These are phyloP conservation scores for Hypoxylon sp. DNA, from an alignment of 2,329 filamentous ascomycete species.

Conservation along the genomic window DNA sequence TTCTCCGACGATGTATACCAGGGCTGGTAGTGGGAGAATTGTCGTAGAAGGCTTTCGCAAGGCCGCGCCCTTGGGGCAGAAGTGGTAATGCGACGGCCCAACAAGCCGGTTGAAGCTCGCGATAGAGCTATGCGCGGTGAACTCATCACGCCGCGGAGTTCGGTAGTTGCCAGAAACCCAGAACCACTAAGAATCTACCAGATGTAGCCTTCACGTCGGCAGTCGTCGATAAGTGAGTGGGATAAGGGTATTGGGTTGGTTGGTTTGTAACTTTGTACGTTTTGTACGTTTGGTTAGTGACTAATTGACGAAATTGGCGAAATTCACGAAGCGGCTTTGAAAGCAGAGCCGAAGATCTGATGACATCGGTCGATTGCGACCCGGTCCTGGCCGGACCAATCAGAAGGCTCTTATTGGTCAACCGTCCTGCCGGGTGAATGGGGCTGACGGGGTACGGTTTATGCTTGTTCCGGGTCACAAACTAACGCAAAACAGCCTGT, in stretches of 20 bases:
- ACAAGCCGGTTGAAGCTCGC: slow-evolving; percentile 51
- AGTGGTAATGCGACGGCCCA: slow-evolving; percentile 54
- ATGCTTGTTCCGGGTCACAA: background rate
- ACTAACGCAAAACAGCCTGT: too few relatives aligned
- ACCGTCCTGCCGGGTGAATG: slow-evolving; percentile 26
- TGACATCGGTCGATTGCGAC: slow-evolving; percentile 50
- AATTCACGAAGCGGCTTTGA: slow-evolving; percentile 17
- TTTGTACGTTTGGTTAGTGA: background rate
- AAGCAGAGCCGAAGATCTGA: slow-evolving; percentile 47
- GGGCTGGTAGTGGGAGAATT: slow-evolving; percentile 57
- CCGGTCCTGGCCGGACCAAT: slow-evolving; percentile 59
- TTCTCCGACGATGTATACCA: slow-evolving; percentile 51
- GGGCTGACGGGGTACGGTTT: slow-evolving; percentile 7
- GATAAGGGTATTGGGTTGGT: background rate
- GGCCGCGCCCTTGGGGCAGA: slow-evolving; percentile 59
- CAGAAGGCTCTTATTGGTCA: slow-evolving; percentile 53
- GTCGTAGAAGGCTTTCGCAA: slow-evolving; percentile 59
- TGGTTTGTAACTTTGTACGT: background rate
- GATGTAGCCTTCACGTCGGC: background rate
- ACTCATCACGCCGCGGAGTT: slow-evolving; percentile 58
- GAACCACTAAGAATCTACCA: background rate
- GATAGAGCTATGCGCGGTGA: slow-evolving; percentile 55
- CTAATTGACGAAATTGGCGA: slow-evolving; percentile 8
- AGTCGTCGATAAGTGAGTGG: slow-evolving; percentile 1
- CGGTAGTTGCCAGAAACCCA: background rate